These are phyloP conservation scores for Aspergillus haitiensis DNA, from an alignment of 495 filamentous ascomycete species.

Conservation along the genomic window DNA sequence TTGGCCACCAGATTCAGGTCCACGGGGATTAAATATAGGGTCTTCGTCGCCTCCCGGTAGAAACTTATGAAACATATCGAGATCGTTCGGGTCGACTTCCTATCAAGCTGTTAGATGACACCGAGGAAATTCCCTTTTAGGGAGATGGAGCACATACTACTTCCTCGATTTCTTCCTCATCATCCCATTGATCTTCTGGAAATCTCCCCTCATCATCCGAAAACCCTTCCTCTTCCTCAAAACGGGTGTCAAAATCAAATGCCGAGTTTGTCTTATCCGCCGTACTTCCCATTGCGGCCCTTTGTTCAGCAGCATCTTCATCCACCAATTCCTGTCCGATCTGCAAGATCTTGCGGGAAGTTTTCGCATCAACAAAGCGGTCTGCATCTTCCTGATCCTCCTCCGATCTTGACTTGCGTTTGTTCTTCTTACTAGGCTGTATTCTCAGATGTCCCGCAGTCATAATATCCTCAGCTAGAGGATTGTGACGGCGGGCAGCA, in stretches of 20 bases:
- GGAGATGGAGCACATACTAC: constrained; percentile 45
- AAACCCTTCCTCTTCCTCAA: constrained; percentile 51
- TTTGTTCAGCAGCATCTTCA: constrained; percentile 62
- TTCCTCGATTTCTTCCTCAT: constrained; percentile 74
- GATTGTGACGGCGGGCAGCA: constrained; percentile 60
- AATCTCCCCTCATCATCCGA: constrained; percentile 60
- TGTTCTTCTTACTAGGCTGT: constrained; percentile 54
- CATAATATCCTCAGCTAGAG: constrained; percentile 69
- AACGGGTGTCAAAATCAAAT: constrained; percentile 64
- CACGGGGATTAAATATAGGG: constrained; percentile 51
- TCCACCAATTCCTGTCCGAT: constrained; percentile 82
- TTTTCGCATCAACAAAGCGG: constrained; percentile 77
- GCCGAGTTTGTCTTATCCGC: constrained; percentile 53
- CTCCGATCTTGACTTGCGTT: constrained; percentile 53
- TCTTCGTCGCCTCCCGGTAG: constrained; percentile 58
- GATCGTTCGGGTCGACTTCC: constrained; percentile 86
- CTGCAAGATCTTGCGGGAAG: constrained; percentile 82
- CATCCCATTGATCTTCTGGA: constrained; percentile 58
- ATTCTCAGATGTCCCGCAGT: constrained; percentile 60
- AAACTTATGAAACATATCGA: constrained; percentile 88
- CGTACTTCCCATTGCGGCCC: constrained; percentile 26
- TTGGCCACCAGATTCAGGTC: constrained; percentile 45
- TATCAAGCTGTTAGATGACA: constrained; percentile 24
- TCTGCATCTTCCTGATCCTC: constrained; percentile 63
- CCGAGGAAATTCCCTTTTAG: not conserved